Evolutionary conservation across 2,329 filamentous ascomycete genomes (phyloP).

Genomic region (Phyllosticta paracitricarpa): DNA sequence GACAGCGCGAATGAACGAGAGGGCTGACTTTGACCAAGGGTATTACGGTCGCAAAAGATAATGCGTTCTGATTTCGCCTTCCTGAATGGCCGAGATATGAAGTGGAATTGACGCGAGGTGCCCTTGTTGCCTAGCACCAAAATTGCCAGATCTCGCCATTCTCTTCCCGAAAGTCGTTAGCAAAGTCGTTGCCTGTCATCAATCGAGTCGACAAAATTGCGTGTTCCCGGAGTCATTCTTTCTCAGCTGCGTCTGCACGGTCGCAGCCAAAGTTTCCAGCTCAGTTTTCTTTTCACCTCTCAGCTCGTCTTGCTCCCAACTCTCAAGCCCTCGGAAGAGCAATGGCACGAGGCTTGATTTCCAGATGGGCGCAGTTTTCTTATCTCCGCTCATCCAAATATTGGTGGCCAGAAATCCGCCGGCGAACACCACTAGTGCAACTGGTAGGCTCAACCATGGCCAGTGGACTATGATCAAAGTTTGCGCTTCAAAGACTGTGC

Average conservation of each 20-base stretch:
- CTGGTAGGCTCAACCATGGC: not conserved
- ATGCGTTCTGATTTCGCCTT: not conserved
- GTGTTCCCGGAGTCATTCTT: not conserved
- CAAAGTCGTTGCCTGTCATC: not conserved
- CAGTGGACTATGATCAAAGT: not conserved
- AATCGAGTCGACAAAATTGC: not conserved
- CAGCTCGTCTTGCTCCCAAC: not conserved
- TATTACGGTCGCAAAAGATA: not conserved
- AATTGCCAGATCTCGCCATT: not conserved
- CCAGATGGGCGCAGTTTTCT: not conserved
- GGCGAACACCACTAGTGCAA: not conserved
- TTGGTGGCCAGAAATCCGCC: not conserved
- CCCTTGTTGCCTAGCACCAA: not conserved
- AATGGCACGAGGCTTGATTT: not conserved
- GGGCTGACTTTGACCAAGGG: not conserved
- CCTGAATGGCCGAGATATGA: not conserved
- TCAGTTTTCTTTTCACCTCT: not conserved
- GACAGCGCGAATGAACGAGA: not conserved
- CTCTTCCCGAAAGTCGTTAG: not conserved
- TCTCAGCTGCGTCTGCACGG: not conserved
- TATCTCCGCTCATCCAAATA: not conserved
- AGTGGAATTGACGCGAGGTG: not conserved
- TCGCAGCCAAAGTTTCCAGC: not conserved
- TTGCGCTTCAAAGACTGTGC: not conserved
- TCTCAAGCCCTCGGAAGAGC: not conserved